Evolutionary conservation across 202 grass and related monocot species (phyloP).

Genomic region (Zoysia matrella): DNA sequence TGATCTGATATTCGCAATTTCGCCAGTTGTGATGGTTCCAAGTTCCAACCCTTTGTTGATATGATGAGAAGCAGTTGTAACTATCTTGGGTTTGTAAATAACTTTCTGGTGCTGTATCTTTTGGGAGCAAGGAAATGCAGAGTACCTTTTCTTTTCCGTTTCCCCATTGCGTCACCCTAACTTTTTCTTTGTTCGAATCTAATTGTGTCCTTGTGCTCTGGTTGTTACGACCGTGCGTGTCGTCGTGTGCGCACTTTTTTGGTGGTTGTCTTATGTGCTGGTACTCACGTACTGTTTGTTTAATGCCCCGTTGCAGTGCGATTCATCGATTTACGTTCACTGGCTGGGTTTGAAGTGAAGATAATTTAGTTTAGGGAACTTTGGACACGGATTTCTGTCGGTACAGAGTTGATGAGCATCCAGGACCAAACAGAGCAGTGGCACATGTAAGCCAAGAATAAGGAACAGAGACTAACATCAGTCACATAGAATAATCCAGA

Average conservation of each 20-base stretch:
- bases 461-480: background rate
- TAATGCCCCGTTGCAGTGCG: slow-evolving; percentile 1
- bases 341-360: no score
- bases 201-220: background rate
- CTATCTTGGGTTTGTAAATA: slow-evolving; percentile 52
- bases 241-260: slow-evolving; percentile 17
- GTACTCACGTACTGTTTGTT: slow-evolving; percentile 42
- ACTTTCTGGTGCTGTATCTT: slow-evolving; percentile 43
- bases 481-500: background rate
- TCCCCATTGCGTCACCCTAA: background rate
- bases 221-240: slow-evolving; percentile 37
- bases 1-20: background rate
- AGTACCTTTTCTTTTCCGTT: background rate
- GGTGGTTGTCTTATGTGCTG: slow-evolving; percentile 53
- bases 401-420: no score
- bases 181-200: background rate
- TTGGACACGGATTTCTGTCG: no score
- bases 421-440: no score
- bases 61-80: slow-evolving; percentile 10
- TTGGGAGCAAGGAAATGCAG: slow-evolving; percentile 43
- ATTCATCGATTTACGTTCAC: no score
- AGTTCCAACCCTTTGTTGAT: slow-evolving; percentile 37
- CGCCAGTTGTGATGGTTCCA: background rate
- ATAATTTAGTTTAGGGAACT: no score
- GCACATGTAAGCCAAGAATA: background rate